Base-by-base conservation (phyloP, 306 rosid genomes). In the Bauhinia variegata region DNA sequence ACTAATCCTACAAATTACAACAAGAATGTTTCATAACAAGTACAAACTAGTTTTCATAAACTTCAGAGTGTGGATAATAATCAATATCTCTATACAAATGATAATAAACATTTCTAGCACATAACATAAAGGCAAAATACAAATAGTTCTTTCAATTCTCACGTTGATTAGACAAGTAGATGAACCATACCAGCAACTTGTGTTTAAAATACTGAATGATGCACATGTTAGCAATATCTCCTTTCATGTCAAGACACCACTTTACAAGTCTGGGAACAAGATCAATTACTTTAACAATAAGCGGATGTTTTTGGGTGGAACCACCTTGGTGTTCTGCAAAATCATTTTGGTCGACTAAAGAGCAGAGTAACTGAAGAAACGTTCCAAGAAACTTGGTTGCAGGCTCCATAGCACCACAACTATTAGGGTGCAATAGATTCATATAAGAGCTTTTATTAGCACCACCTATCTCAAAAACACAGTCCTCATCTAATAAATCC, bases 161-260 rank as follows among this genome's bases (percentile, higher is more conserved):
- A 51, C 56, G 73, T 34, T 64, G 46, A 18, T 60, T 50, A 59
- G 54, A 80, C 63, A 70, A 33, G 57, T 52, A 11, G 32, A 74
- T 39, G 78, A 77, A 66, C 28, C 79, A 37, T 84, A 93, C 98
- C 96, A 93, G 79, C 65, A 88, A 76, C 86, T 92, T 93, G 82
- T 87, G 91, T 78, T 85, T 86, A 42, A 89, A 72, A 85, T 89
- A 93, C 59, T 83, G 87, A 76, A 77, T 36, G 73, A 84, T 70
- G 75, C 75, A 49, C 44, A 19, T 68, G 66, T 79, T 70, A 7
- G 54, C 50, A 14, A 43, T 23, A 70, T 63, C 82, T 59, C 72
- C 88, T 69, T 64, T 82, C 86, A 74, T 70, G 58, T 75, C 41
- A 50, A 72, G 84, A 82, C 89, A 80, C 88, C 85, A 81, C 60